Evolutionary conservation across 1,139 yeast species (phyloP), one percentile per base, ranked within the genome.

Genomic region (Ogataea hybrid): DNA sequence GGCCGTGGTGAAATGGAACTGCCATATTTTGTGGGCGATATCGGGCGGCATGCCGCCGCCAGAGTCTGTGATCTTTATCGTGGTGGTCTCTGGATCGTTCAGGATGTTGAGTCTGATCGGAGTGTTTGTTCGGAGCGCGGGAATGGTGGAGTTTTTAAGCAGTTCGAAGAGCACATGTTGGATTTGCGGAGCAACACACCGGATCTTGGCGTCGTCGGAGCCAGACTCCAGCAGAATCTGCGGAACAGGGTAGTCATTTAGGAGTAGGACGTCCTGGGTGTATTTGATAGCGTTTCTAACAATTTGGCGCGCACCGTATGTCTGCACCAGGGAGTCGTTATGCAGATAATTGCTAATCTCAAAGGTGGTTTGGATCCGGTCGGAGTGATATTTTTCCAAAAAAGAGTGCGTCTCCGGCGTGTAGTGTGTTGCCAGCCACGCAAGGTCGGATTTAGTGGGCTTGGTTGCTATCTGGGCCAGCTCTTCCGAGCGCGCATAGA

Each of bases 1-100:
- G 3, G 59, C 49, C 5, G 62, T 58, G 11, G 62, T 57, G 37
- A 54, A 59, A 39, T 59, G 63, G 37, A 56, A 58, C 16, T 56
- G 61, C 55, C 59, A 58, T 5, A 58, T 58, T 34, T 53, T 53
- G 5, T 50, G 39, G 2, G 51, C 31, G 20, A 49, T 41, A 8
- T 39, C 36, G 11, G 41, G 29, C 1, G 52, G 41, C 47, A 59
- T 44, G 3, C 63, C 63, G 8, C 63, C 63, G 8, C 60, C 63
- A 15, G 41, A 25, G 43, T 59, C 62, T 8, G 45, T 42, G 8
- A 59, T 46, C 32, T 32, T 38, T 36, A 42, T 37, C 2, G 30
- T 29, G 25, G 40, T 25, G 30, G 28, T 2, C 8, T 32, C 25
- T 2, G 20, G 20, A 7, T 45, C 50, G 11, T 25, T n/a, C 5